phyloP scores from a whole-genome alignment of 148 eudicot genomes.

The Suaeda aralocaspica region DNA sequence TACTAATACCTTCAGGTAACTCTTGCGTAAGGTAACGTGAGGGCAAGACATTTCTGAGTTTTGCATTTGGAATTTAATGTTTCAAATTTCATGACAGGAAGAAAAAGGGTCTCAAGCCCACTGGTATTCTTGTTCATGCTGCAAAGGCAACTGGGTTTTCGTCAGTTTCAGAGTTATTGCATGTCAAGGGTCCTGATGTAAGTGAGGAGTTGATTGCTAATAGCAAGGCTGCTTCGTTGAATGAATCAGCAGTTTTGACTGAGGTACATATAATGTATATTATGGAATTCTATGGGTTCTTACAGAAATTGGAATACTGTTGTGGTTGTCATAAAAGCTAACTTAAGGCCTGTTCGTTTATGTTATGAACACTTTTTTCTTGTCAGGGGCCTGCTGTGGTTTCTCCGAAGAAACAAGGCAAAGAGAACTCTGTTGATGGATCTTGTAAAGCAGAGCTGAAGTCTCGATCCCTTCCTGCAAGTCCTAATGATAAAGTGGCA shows the following conservation, averaged over 20 bases:
- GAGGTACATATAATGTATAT: slow-evolving; percentile 26
- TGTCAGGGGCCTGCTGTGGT: slow-evolving; percentile 37
- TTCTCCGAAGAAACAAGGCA: slow-evolving; percentile 45
- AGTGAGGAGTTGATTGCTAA: slow-evolving; percentile 23
- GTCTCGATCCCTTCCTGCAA: slow-evolving; percentile 20
- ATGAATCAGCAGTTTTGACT: slow-evolving; percentile 20
- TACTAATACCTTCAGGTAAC: not conserved
- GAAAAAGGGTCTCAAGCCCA: slow-evolving; percentile 71
- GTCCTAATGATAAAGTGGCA: slow-evolving; percentile 27
- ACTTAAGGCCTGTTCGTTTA: not conserved
- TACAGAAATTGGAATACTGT: not conserved
- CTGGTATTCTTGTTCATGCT: slow-evolving; percentile 58
- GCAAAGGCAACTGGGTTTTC: slow-evolving; percentile 90
- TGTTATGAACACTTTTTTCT: slow-evolving; percentile 5
- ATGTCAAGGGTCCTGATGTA: slow-evolving; percentile 41
- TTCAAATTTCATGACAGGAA: slow-evolving; percentile 45
- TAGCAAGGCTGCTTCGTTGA: slow-evolving; percentile 26
- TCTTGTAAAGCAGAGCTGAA: slow-evolving; percentile 22
- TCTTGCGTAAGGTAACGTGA: not conserved
- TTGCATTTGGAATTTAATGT: slow-evolving; percentile 4
- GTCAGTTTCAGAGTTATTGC: slow-evolving; percentile 76
- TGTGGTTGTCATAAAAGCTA: not conserved
- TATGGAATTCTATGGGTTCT: slow-evolving; percentile 6
- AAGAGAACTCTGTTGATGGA: slow-evolving; percentile 48
- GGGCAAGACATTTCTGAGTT: not conserved